Base-by-base conservation (phyloP, 164 flowering plant genomes). In the Stephania japonica region DNA sequence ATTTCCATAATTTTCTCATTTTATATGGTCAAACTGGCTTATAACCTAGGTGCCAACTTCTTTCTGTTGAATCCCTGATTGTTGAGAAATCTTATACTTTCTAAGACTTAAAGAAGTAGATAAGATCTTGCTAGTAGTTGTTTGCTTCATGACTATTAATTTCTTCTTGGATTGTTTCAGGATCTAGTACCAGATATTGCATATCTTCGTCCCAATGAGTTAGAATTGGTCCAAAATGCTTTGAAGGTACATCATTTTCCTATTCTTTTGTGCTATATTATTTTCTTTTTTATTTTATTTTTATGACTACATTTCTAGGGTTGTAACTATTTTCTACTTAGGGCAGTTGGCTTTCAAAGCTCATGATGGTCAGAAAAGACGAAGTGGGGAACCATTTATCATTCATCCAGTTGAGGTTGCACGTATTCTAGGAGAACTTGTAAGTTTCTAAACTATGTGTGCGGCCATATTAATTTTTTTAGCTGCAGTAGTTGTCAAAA, bases 391-490 rank as follows among this genome's bases (percentile, higher is more conserved):
- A 75, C 99, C 99, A 64, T 96, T 96, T 79, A 96, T 96, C 73
- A 91, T 90, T 72, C 99, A 96, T 85, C 99, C 99, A 19, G 99
- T 96, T 81, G 99, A 92, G 85, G 99, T 96, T 81, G 99, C 99
- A 63, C 93, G 88, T 23, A 96, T 96, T 75, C 87, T 96, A 38
- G 99, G 99, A 72, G 95, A 93, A 86, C 94, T 90, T 75, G 99
- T 96, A 71, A 88, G 97, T 85, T 70, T 6, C 69, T 64, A 56
- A 70, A 70, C 42, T 56, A 67, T 13, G 13, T 7, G 32, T 42
- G 69, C 65, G 59, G 13, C 64, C 63, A 23, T 42, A 9, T 65
- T 73, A 41, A 42, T 63, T 47, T 63, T 32, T 32, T 21, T 66
- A 47, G 42, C 16, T 26, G 32, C 16, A 73, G n/a, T 24, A 19